Percentiles rank a stretch among this genome's conserved stretches.
These are phyloP conservation scores for Xylaria sp. DNA, from an alignment of 2,329 filamentous ascomycete genomes.

Conservation along the genomic window DNA sequence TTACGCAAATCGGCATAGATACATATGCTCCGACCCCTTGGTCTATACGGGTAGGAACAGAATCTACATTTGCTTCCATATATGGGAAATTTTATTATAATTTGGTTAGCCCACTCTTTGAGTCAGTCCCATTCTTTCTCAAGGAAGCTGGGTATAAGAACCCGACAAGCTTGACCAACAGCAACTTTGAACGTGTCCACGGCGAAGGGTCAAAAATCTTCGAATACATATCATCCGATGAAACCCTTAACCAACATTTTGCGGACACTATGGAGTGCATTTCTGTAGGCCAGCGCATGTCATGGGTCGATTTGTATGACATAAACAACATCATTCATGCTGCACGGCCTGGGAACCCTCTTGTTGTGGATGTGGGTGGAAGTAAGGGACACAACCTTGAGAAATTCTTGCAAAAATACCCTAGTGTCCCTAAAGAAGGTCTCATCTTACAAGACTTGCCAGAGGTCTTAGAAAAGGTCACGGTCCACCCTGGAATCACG, in stretches of 20 bases:
- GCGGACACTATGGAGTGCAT: neutral
- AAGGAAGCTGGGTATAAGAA: neutral
- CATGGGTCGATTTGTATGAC: neutral
- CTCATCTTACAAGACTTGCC: neutral
- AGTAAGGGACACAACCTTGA: constrained; percentile 13
- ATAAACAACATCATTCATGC: neutral
- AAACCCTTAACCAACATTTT: neutral
- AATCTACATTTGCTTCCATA: neutral
- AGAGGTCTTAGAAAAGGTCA: neutral
- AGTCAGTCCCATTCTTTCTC: neutral
- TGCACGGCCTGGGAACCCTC: neutral
- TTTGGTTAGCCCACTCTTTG: neutral
- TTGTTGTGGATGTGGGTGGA: constrained; percentile 1
- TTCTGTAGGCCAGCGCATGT: neutral
- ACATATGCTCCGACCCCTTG: neutral
- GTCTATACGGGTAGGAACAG: neutral
- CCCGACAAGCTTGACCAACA: neutral
- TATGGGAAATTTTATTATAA: neutral
- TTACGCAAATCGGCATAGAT: neutral
- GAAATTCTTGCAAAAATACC: neutral
- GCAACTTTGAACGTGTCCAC: neutral
- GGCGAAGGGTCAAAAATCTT: neutral
- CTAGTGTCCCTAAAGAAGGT: neutral
- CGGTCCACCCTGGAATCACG: neutral
- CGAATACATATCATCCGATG: neutral